phyloP scores from a whole-genome alignment of 163 green algal genomes.

The Prototheca stagnorum region DNA sequence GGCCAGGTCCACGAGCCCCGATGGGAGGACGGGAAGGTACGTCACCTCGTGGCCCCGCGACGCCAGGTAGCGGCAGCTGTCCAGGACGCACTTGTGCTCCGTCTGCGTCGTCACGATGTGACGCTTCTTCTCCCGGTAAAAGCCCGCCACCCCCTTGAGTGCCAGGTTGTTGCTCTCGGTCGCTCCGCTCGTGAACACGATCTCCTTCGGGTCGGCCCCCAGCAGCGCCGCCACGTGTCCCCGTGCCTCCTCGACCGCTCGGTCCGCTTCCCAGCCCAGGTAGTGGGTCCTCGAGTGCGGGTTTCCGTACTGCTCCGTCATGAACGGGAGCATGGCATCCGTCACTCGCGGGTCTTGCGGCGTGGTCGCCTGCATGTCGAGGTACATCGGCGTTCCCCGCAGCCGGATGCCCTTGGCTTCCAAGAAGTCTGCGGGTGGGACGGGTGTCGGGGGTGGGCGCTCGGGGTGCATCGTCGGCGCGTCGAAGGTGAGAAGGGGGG shows the following conservation, averaged over 20 bases:
- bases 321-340: slow-evolving; percentile 92
- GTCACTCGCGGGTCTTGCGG: slow-evolving; percentile 87
- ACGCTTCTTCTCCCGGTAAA: slow-evolving; percentile 88
- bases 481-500: no score
- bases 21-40: slow-evolving; percentile 72
- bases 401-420: slow-evolving; percentile 78
- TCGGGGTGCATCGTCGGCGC: no score
- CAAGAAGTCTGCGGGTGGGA: slow-evolving; percentile 14
- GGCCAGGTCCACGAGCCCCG: slow-evolving; percentile 76
- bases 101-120: slow-evolving; percentile 88
- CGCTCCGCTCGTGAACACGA: slow-evolving; percentile 95
- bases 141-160: slow-evolving; percentile 86
- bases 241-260: slow-evolving; percentile 79
- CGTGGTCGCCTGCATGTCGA: slow-evolving; percentile 93
- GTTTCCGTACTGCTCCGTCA: slow-evolving; percentile 93
- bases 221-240: slow-evolving; percentile 75
- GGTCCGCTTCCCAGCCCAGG: slow-evolving; percentile 94
- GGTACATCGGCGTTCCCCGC: slow-evolving; percentile 63
- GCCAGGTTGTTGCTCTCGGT: slow-evolving; percentile 98
- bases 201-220: slow-evolving; percentile 87
- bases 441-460: no score
- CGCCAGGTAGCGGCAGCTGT: slow-evolving; percentile 87
- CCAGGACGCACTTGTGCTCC: slow-evolving; percentile 86
- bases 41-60: slow-evolving; percentile 85
- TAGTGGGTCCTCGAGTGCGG: slow-evolving; percentile 93